Evolutionary conservation across 805 yeast species (phyloP).

Genomic region (Dipodascus albidus): DNA sequence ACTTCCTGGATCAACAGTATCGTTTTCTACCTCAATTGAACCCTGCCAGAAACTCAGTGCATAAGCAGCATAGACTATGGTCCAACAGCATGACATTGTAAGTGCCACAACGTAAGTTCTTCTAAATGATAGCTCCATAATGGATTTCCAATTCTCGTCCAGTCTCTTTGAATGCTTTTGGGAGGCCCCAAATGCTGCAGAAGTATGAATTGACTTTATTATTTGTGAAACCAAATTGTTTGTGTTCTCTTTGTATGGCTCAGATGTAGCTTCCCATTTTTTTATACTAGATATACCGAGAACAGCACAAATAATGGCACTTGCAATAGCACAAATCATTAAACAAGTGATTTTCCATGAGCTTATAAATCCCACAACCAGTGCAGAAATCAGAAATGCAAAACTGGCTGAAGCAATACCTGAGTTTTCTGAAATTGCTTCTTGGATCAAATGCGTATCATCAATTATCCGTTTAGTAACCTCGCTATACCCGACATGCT

Average conservation of each 20-base stretch:
- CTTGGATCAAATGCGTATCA: slow-evolving; percentile 19
- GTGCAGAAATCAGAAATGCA: slow-evolving; percentile 16
- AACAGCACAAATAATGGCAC: slow-evolving; percentile 12
- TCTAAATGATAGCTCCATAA: slow-evolving; percentile 15
- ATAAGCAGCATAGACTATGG: slow-evolving; percentile 15
- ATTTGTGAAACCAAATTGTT: slow-evolving; percentile 18
- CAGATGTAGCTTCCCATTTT: slow-evolving; percentile 1
- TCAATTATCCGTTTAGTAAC: slow-evolving; percentile 19
- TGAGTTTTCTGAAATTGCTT: slow-evolving; percentile 21
- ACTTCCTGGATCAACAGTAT: slow-evolving; percentile 9
- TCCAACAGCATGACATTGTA: slow-evolving; percentile 17
- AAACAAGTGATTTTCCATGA: slow-evolving; percentile 14
- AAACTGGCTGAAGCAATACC: slow-evolving; percentile 15
- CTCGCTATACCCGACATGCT: slow-evolving; percentile 19
- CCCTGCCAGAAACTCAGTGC: slow-evolving; percentile 25
- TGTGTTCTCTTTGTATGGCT: slow-evolving; percentile 5
- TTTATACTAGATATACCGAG: slow-evolving; percentile 8
- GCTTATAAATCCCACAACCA: slow-evolving; percentile 14
- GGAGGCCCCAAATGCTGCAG: slow-evolving; percentile 19
- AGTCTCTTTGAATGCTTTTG: slow-evolving; percentile 16
- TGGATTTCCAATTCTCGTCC: slow-evolving; percentile 12
- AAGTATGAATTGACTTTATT: slow-evolving; percentile 17
- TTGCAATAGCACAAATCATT: slow-evolving; percentile 10
- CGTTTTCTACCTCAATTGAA: slow-evolving; percentile 16
- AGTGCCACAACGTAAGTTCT: slow-evolving; percentile 4